Base-by-base conservation (phyloP, 495 filamentous ascomycete species). In the Penicillium soppii region DNA sequence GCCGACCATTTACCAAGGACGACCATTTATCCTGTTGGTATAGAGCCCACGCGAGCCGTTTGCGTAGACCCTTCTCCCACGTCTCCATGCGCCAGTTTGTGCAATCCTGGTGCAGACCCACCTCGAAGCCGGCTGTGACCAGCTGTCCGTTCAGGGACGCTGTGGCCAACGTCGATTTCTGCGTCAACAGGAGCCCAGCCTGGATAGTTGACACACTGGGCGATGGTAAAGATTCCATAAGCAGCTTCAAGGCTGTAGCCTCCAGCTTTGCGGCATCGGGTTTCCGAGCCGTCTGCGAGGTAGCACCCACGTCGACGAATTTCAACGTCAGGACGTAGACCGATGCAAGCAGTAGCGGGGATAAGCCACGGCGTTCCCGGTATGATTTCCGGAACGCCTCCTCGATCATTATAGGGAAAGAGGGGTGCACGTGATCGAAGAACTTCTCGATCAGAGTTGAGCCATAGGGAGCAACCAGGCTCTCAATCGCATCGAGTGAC, bases 161-260 rank as follows among this genome's bases (percentile, higher is more conserved):
- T 21, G 91, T 88, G 56, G 91, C 89, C 1, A 92, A 79, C 38
- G 91, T 88, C 15, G 92, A 91, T 33, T 90, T 82, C 59, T 98
- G 92, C 53, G 92, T 86, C 17, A 98, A 78, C 29, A 98, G 69
- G 40, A 98, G 72, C 8, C 92, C 94, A 3, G 91, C 92, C 66
- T 98, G 94, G 23, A 98, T 82, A 2, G 92, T 94, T 13, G 92
- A 92, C n/a, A 97, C 78, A 53, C 92, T 95, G 3, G 94, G 89
- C 53, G 86, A 77, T 48, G 87, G 85, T 69, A 96, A 83, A 38
- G 90, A 89, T 47, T 89, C 83, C 2, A 80, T 82, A 39, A 96
- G 74, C 25, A 87, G 79, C 40, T 82, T 82, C 53, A 85, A 77
- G 27, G 92, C 88, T 23, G 91, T 74, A 53, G 85, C 81, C 70